Evolutionary conservation across 352 stramenopile genomes (phyloP), one percentile per base, ranked within the genome.

Genomic region (Globisporangium parvum): DNA sequence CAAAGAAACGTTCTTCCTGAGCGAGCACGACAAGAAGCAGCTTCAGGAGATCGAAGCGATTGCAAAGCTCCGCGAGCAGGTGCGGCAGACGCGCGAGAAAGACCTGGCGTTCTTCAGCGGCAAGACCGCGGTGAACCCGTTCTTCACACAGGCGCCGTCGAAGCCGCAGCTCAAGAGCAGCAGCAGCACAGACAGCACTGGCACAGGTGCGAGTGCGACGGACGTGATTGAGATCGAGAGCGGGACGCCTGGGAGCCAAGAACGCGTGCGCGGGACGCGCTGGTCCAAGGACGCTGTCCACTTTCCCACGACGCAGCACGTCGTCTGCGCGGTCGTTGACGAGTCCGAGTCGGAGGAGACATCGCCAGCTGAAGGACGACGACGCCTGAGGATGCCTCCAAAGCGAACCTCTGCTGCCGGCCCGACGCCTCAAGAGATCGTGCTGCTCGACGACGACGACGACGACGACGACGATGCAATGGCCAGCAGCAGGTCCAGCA

Each of bases 91-190:
- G 21, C 78, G 81, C 6, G 81, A 91, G 50, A 82, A 83, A 18
- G 81, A 91, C 57, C 55, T 80, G 18, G 77, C 68, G 23, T 91
- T 90, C 53, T 91, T 88, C 44, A 70, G 63, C n/a, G 75, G 73
- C 11, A 53, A 58, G 5, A 76, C 76, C 28, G 67, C 56, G 2
- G 63, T 73, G 12, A 89, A 88, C 31, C 75, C 81, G 15, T 91
- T 91, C 51, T 91, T 91, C 53, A 62, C 71, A 9, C 75, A 63
- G 10, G 55, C 55, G 31, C 15, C 20, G 6, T 3, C 39, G 3
- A 31, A 39, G 11, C 48, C 21, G 6, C 40, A 31, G 2, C 45
- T 20, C 39, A 63, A 31, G 41, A 65, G 37, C 62, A 69, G n/a
- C 14, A 47, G 31, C 31, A 57, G 41, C 45, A 44, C 39, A 6